Percentiles rank a stretch among this genome's conserved stretches.
Conservation (phyloP, 2,329 filamentous ascomycete genomes). For the Trichophyton verrucosum region DNA sequence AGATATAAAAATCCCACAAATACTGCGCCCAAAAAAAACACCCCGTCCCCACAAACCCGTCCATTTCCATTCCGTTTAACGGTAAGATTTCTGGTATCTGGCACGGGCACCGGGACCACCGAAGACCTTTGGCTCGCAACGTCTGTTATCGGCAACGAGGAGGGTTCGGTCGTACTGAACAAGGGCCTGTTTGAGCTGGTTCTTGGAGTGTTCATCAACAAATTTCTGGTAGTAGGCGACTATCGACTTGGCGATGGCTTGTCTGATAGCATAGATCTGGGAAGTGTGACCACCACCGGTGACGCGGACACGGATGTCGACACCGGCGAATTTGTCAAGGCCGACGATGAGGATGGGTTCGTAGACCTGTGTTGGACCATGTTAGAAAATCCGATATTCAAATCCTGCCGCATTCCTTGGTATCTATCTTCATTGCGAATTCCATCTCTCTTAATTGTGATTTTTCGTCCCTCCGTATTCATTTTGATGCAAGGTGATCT, state of each 20-base stretch:
- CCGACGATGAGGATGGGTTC: slow-evolving; percentile 95
- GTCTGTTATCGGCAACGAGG: slow-evolving; percentile 97
- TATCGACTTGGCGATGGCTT: slow-evolving; percentile 96
- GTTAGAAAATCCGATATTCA: neutral
- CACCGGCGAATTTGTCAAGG: slow-evolving; percentile 89
- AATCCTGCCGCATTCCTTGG: neutral
- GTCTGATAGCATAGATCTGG: slow-evolving; percentile 95
- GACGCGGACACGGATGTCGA: slow-evolving; percentile 96
- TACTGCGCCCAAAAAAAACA: slow-evolving; percentile 5
- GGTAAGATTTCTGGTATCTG: slow-evolving; percentile 98
- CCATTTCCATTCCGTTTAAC: slow-evolving; percentile 48
- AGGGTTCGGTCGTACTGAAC: slow-evolving; percentile 94
- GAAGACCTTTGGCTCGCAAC: slow-evolving; percentile 97
- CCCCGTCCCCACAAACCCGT: slow-evolving; percentile 5
- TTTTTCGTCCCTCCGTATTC: neutral
- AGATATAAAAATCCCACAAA: slow-evolving; percentile 4
- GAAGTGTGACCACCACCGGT: slow-evolving; percentile 95
- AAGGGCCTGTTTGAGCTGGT: slow-evolving; percentile 94
- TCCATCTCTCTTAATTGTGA: neutral
- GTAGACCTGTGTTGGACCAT: slow-evolving; percentile 56
- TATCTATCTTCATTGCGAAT: neutral
- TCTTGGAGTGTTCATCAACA: slow-evolving; percentile 99
- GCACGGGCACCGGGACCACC: slow-evolving; percentile 76
- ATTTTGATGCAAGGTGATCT: neutral
- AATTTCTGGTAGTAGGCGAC: slow-evolving; percentile 99